phyloP scores from a whole-genome alignment of 2,329 filamentous ascomycete genomes.

The Microdochium trichocladiopsis region DNA sequence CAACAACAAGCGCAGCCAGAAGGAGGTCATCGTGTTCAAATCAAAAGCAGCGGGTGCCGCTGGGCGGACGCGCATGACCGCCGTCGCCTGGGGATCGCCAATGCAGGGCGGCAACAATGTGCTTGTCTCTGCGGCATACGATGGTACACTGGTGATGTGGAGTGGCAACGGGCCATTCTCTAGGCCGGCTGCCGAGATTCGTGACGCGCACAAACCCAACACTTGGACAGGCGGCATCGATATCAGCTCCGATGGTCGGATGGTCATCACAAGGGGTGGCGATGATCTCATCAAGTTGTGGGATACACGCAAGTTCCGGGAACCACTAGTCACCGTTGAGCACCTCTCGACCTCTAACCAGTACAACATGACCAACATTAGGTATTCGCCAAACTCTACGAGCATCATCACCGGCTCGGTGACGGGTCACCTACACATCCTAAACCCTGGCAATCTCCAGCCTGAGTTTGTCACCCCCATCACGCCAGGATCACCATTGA shows the following conservation, averaged over 20 bases:
- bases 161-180: conserved; percentile 79
- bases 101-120: conserved; percentile 72
- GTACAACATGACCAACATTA: conserved; percentile 80
- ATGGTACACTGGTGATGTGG: conserved; percentile 90
- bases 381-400: conserved; percentile 77
- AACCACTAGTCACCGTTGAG: conserved; percentile 70
- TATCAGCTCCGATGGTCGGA: conserved; percentile 82
- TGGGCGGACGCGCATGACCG: conserved; percentile 88
- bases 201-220: conserved; percentile 71
- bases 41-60: conserved; percentile 82
- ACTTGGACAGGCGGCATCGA: conserved; percentile 93
- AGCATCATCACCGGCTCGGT: conserved; percentile 85
- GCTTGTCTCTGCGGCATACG: conserved; percentile 75
- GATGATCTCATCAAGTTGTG: conserved; percentile 93
- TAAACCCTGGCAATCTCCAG: conserved; percentile 85
- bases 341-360: conserved; percentile 79
- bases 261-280: conserved; percentile 84
- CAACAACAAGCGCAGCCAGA: conserved; percentile 83
- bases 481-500: conserved; percentile 76
- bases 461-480: conserved; percentile 81
- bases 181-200: conserved; percentile 74
- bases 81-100: conserved; percentile 77
- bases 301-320: conserved; percentile 94
- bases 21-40: conserved; percentile 93
- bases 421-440: conserved; percentile 79